A percentile compares a stretch with the other conserved stretches of the same genome.
Conservation (phyloP, 345 rosid genomes). For the Syzygium grande region DNA sequence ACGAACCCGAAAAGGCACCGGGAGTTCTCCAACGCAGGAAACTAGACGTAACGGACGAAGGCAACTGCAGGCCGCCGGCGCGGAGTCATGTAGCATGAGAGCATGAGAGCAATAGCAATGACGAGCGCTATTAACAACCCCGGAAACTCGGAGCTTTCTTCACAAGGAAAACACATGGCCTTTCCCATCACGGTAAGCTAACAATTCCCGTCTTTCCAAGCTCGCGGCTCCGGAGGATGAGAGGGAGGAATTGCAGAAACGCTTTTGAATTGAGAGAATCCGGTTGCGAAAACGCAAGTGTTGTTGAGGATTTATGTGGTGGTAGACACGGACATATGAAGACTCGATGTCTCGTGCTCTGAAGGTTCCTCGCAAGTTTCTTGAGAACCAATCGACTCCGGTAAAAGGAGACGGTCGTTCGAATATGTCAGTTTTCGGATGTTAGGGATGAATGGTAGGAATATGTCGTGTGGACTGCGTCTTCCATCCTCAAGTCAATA, state of each 20-base stretch:
- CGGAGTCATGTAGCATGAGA: background rate
- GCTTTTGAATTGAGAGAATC: background rate
- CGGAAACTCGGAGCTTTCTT: background rate
- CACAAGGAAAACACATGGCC: background rate
- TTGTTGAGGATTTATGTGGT: background rate
- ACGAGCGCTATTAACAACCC: background rate
- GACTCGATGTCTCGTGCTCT: background rate
- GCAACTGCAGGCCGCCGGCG: background rate
- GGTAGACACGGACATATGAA: background rate
- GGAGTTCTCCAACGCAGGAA: background rate
- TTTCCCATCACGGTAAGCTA: background rate
- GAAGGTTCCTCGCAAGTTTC: background rate
- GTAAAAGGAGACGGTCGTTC: background rate
- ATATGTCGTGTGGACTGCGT: background rate
- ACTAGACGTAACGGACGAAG: rapidly evolving
- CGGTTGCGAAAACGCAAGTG: background rate
- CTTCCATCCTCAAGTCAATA: background rate
- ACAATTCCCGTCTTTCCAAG: background rate
- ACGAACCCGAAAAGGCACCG: background rate
- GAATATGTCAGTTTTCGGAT: background rate
- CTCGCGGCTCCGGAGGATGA: background rate
- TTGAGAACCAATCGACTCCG: background rate
- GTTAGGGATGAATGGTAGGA: background rate
- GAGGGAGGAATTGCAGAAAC: background rate
- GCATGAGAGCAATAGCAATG: background rate